Evolutionary conservation across 23 red algal species (phyloP), one percentile per base, ranked within the genome.

Genomic region (Chondrus crispus): DNA sequence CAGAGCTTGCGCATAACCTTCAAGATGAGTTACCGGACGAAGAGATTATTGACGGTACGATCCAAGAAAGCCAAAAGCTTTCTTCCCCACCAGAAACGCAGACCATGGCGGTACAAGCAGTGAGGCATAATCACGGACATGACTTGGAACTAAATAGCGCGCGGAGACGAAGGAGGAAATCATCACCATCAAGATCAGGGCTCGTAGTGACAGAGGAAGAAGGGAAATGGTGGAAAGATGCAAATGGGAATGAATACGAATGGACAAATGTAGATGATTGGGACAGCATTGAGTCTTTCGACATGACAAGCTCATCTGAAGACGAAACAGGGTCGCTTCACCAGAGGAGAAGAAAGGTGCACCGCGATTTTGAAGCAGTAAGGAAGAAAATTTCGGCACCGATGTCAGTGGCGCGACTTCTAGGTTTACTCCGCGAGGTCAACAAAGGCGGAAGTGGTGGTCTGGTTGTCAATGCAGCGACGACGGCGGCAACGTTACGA

Each of bases 211-310:
- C n/a, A n/a, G n/a, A n/a, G n/a, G n/a, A n/a, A n/a, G n/a, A n/a
- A n/a, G n/a, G n/a, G n/a, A n/a, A n/a, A n/a, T n/a, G n/a, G n/a
- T n/a, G n/a, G n/a, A n/a, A n/a, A n/a, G n/a, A n/a, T n/a, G n/a
- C n/a, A n/a, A n/a, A n/a, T n/a, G n/a, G n/a, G n/a, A n/a, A n/a
- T n/a, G n/a, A n/a, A n/a, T n/a, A n/a, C 41, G 66, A 90, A 40
- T 90, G 87, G 87, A 50, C 69, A 62, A 24, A 41, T 32, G 87
- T 80, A 46, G 87, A 90, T 24, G 87, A 90, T 22, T 90, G 87
- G 87, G 80, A 51, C 60, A 90, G 73, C 47, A 62, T 90, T 51
- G 87, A 62, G 18, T 80, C 72, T 53, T 90, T 66, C 73, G 47
- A 53, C 11, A 72, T 58, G 77, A 60, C 84, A 12, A 51, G 43